Conservation (phyloP, 345 rosid genomes). For the Rhodamnia rubescens region DNA sequence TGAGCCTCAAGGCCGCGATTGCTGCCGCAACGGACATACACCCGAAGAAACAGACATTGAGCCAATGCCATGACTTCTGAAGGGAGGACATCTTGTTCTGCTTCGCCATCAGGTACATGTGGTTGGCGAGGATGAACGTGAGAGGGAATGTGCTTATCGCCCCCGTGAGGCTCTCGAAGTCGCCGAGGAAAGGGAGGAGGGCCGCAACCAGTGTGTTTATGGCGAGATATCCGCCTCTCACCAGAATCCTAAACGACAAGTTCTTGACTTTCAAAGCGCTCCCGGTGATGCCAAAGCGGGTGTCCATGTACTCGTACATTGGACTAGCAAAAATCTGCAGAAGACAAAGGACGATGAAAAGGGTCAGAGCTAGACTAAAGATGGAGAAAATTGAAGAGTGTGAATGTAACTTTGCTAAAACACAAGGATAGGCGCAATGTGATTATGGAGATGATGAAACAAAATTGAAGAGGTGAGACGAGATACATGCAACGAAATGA, state of each 20-base stretch:
- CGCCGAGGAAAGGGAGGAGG: slow-evolving; percentile 80
- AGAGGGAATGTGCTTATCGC: slow-evolving; percentile 89
- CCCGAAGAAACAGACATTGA: slow-evolving; percentile 53
- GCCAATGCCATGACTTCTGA: slow-evolving; percentile 81
- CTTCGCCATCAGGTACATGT: slow-evolving; percentile 70
- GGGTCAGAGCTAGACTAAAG: neutral
- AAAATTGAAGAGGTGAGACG: neutral
- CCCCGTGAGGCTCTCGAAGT: slow-evolving; percentile 85
- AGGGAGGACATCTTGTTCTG: slow-evolving; percentile 24
- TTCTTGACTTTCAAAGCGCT: slow-evolving; percentile 41
- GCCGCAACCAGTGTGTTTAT: slow-evolving; percentile 70
- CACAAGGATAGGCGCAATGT: neutral
- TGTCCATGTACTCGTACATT: slow-evolving; percentile 82
- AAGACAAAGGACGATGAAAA: neutral
- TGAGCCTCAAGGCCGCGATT: slow-evolving; percentile 65
- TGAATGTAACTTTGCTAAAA: neutral
- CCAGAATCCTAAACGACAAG: slow-evolving; percentile 45
- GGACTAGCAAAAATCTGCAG: slow-evolving; percentile 89
- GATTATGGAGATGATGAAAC: neutral
- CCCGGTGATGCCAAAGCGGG: slow-evolving; percentile 65
- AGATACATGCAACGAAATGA: slow-evolving; percentile 73
- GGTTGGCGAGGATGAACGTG: slow-evolving; percentile 89
- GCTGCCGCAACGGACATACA: slow-evolving; percentile 62
- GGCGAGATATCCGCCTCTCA: slow-evolving; percentile 67
- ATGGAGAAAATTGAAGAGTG: neutral